These are phyloP conservation scores for Panus rudis DNA, from an alignment of 768 basidiomycete genomes.

Conservation along the genomic window DNA sequence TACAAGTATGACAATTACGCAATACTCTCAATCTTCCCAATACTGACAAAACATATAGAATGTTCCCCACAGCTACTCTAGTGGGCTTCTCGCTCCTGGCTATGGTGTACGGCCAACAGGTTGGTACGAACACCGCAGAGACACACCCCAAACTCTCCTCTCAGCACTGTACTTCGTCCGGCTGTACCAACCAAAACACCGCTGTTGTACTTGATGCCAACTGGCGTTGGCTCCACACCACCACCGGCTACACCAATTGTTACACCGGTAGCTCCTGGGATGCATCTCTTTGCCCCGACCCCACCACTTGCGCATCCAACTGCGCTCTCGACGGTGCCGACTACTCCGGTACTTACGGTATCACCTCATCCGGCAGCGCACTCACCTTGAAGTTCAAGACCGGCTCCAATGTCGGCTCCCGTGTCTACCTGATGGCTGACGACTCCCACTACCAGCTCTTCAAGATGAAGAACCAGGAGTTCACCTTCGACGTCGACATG, in stretches of 20 bases:
- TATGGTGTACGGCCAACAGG: conserved; percentile 40
- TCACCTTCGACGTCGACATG: conserved; percentile 51
- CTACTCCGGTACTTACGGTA: conserved; percentile 42
- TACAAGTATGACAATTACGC: too few relatives aligned
- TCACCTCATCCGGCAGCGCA: conserved; percentile 39
- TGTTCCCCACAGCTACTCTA: conserved; percentile 25
- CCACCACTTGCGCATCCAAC: conserved; percentile 24
- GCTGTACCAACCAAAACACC: conserved; percentile 26
- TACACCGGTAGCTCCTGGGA: conserved; percentile 31
- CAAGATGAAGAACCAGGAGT: conserved; percentile 45
- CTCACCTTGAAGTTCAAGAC: conserved; percentile 46
- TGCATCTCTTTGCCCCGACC: conserved; percentile 25
- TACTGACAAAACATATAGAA: too few relatives aligned
- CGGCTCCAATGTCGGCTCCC: conserved; percentile 19
- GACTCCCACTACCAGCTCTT: conserved; percentile 37
- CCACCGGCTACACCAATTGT: conserved; percentile 27
- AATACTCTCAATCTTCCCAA: too few relatives aligned
- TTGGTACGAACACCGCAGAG: conserved; percentile 41
- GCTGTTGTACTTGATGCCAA: conserved; percentile 37
- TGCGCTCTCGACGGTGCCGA: conserved; percentile 29
- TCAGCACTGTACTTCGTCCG: conserved; percentile 39
- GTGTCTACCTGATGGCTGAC: conserved; percentile 40
- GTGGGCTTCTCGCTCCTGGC: conserved; percentile 24
- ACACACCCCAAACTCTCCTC: conserved; percentile 39
- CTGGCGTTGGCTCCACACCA: conserved; percentile 36